Evolutionary conservation across 768 basidiomycete genomes (phyloP).

Genomic region (Crucibulum laeve): DNA sequence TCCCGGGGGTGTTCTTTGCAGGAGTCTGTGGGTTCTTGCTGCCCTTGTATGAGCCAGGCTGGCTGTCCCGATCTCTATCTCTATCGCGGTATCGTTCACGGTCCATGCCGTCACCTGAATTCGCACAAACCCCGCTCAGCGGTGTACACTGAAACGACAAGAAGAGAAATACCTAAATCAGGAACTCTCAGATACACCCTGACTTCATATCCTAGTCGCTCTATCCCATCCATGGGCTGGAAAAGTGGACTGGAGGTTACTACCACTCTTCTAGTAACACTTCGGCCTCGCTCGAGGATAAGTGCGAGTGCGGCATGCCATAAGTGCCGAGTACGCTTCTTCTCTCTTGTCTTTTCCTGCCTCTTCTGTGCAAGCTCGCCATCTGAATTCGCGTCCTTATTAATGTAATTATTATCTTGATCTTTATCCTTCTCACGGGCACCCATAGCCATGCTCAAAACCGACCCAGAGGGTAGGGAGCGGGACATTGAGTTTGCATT

Average conservation of each 20-base stretch:
- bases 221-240: slow-evolving; percentile 73
- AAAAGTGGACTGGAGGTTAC: slow-evolving; percentile 82
- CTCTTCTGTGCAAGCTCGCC: slow-evolving; percentile 11
- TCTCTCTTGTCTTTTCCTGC: slow-evolving; percentile 9
- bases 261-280: slow-evolving; percentile 69
- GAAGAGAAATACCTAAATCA: slow-evolving; percentile 37
- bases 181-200: slow-evolving; percentile 68
- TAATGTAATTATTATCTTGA: slow-evolving; percentile 5
- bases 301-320: slow-evolving; percentile 77
- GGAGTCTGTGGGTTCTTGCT: slow-evolving; percentile 14
- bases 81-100: slow-evolving; percentile 30
- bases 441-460: slow-evolving; percentile 11
- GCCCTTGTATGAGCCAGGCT: neutral
- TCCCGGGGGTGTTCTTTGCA: neutral
- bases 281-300: slow-evolving; percentile 78
- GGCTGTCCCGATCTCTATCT: slow-evolving; percentile 10
- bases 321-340: slow-evolving; percentile 36
- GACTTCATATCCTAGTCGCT: slow-evolving; percentile 72
- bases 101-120: slow-evolving; percentile 51
- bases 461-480: slow-evolving; percentile 19
- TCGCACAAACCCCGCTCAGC: neutral
- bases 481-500: slow-evolving; percentile 8
- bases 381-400: slow-evolving; percentile 17
- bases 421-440: neutral
- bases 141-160: neutral